These are phyloP conservation scores for Chaetomidium leptoderma DNA, from an alignment of 495 filamentous ascomycete species.

Conservation along the genomic window DNA sequence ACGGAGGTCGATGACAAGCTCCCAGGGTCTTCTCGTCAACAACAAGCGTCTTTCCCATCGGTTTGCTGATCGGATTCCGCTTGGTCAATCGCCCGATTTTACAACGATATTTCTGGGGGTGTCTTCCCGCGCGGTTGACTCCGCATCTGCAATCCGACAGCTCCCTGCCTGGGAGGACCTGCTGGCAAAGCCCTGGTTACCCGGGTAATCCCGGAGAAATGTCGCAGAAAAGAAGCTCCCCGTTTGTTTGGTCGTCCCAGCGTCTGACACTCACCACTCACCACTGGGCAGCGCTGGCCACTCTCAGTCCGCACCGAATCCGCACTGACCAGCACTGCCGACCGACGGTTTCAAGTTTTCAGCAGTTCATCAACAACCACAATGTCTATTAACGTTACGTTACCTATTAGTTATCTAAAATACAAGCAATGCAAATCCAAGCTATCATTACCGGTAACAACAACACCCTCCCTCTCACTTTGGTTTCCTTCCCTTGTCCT, in stretches of 20 bases:
- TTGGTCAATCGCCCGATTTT: not conserved
- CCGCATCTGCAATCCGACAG: not conserved
- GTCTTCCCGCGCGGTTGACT: not conserved
- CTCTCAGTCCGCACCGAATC: too few relatives aligned
- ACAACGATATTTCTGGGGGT: not conserved
- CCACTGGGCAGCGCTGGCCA: too few relatives aligned
- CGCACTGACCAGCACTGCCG: too few relatives aligned
- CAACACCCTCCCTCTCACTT: not conserved
- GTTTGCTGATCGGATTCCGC: not conserved
- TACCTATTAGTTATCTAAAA: too few relatives aligned
- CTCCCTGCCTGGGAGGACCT: not conserved
- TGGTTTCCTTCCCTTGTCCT: too few relatives aligned
- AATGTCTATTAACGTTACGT: too few relatives aligned
- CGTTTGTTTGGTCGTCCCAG: not conserved
- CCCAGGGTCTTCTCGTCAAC: not conserved
- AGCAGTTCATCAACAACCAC: not conserved
- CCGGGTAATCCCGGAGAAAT: constrained; percentile 28
- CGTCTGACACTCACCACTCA: too few relatives aligned
- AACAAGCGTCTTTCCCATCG: not conserved
- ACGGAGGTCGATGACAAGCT: not conserved
- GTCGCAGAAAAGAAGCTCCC: constrained; percentile 14
- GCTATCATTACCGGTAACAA: not conserved
- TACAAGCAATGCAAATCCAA: not conserved
- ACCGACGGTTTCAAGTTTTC: not conserved
- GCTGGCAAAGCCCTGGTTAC: constrained; percentile 5